Evolutionary conservation across 352 stramenopile genomes (phyloP).

Genomic region (Phytophthora pistaciae): DNA sequence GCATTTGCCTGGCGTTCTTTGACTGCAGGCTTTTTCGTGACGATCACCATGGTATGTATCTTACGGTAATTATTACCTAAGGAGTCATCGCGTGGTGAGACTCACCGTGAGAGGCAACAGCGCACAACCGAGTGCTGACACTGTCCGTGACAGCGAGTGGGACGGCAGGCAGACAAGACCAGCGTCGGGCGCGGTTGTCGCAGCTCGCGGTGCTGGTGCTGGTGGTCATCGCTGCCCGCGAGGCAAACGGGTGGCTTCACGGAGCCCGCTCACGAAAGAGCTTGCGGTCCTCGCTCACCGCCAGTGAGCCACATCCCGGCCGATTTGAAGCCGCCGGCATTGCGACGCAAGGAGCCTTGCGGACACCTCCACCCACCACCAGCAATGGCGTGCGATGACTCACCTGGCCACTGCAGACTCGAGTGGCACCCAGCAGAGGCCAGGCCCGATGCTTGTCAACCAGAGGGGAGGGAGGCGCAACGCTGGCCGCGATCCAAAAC

Average conservation of each 20-base stretch:
- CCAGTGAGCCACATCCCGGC: slow-evolving; percentile 12
- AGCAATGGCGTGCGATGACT: not conserved
- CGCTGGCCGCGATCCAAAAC: slow-evolving; percentile 9
- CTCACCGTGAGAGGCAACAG: too few species aligned
- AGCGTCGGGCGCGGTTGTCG: slow-evolving; percentile 16
- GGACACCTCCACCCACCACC: not conserved
- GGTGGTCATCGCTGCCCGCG: not conserved
- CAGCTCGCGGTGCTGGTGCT: slow-evolving; percentile 15
- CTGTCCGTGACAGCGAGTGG: not conserved
- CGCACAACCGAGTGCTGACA: too few species aligned
- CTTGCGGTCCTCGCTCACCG: slow-evolving; percentile 10
- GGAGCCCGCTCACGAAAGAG: slow-evolving; percentile 14
- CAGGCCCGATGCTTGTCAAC: too few species aligned
- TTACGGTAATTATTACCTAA: too few species aligned
- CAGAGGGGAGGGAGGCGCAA: not conserved
- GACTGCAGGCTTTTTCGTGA: too few species aligned
- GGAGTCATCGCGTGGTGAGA: too few species aligned
- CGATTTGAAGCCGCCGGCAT: slow-evolving; percentile 25
- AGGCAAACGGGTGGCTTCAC: slow-evolving; percentile 12
- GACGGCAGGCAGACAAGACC: slow-evolving; percentile 19
- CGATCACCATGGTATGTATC: too few species aligned
- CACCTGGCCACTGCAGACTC: too few species aligned
- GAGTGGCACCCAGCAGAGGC: too few species aligned
- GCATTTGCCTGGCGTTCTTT: too few species aligned
- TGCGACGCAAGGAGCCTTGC: not conserved